Evolutionary conservation across 305 asterid genomes (phyloP), one percentile per base, ranked within the genome.

Genomic region (Withania somnifera): DNA sequence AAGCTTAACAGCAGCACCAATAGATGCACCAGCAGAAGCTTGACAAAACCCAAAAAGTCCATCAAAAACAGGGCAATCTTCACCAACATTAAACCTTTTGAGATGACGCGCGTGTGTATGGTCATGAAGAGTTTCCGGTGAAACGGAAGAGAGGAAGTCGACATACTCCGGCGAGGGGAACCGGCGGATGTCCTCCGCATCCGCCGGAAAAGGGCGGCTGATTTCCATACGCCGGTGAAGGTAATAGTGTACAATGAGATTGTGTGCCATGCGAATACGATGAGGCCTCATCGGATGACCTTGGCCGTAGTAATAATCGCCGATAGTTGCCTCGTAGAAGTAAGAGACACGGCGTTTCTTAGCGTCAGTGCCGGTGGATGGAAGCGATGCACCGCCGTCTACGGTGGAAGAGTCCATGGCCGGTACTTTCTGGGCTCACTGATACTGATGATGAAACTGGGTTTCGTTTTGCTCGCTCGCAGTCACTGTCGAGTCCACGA

Each of bases 1-100:
- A 11, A 91, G 86, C 83, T 88, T 91, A 22, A 88, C 94, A 32
- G 93, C 94, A 8, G 91, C 92, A 2, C 94, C 94, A 15, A 91
- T 86, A 5, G 94, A 91, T 14, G 93, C 92, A 3, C 94, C 94
- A 7, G 94, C 91, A 3, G 91, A 88, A 0, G 91, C 88, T 84
- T 88, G 91, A 38, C 92, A 89, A 83, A 91, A 89, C 15, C 30
- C 79, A 50, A 87, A 88, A 57, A 89, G 73, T 4, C 94, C 91
- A 14, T 87, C 89, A 11, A 91, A 89, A 32, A 88, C 92, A 0
- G 94, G 94, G 45, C 91, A 90, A 53, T 88, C 94, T 56, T 90
- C 89, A 15, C 89, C 91, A 13, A 88, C 91, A 83, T 88, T 88
- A 57, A 86, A 88, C 51, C 87, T 34, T 63, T 86, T 88, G 7